Percentiles rank a stretch among this genome's conserved stretches.
These are phyloP conservation scores for Claviceps sp. DNA, from an alignment of 2,329 filamentous ascomycete species.

Conservation along the genomic window DNA sequence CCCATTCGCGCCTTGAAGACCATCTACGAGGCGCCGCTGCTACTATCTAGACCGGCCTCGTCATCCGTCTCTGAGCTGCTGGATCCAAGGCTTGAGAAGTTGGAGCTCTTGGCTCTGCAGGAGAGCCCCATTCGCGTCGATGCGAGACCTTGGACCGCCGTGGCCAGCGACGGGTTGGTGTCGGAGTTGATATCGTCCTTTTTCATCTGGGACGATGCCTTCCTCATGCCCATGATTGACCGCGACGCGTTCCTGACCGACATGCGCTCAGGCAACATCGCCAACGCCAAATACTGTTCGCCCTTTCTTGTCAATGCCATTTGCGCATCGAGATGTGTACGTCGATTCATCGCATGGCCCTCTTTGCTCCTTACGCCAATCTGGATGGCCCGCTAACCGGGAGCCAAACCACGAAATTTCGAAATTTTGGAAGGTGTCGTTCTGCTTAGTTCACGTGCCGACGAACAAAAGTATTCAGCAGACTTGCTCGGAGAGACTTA, in stretches of 20 bases:
- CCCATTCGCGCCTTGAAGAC: slow-evolving; percentile 2
- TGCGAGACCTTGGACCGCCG: slow-evolving; percentile 17
- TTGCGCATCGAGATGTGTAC: slow-evolving; percentile 18
- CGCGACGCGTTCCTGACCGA: slow-evolving; percentile 14
- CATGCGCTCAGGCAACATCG: slow-evolving; percentile 11
- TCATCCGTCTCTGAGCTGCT: not conserved
- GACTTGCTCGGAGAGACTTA: slow-evolving; percentile 8
- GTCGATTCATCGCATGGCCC: not conserved
- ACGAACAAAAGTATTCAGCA: slow-evolving; percentile 9
- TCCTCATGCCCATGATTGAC: slow-evolving; percentile 15
- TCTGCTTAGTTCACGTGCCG: slow-evolving; percentile 10
- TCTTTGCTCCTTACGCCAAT: not conserved
- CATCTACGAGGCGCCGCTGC: not conserved
- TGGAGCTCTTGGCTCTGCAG: slow-evolving; percentile 6
- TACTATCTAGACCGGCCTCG: not conserved
- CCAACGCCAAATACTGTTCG: slow-evolving; percentile 15
- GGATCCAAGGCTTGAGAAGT: slow-evolving; percentile 2
- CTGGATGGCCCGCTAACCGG: not conserved
- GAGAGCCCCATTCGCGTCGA: slow-evolving; percentile 13
- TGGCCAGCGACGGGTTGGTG: slow-evolving; percentile 18
- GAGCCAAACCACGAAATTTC: too few species aligned
- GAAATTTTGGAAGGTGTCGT: not conserved
- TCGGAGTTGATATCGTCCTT: slow-evolving; percentile 18
- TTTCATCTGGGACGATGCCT: slow-evolving; percentile 17
- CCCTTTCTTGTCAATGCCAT: slow-evolving; percentile 20